Base-by-base conservation (phyloP, 140 eudicot species). In the Anethum foeniculum region DNA sequence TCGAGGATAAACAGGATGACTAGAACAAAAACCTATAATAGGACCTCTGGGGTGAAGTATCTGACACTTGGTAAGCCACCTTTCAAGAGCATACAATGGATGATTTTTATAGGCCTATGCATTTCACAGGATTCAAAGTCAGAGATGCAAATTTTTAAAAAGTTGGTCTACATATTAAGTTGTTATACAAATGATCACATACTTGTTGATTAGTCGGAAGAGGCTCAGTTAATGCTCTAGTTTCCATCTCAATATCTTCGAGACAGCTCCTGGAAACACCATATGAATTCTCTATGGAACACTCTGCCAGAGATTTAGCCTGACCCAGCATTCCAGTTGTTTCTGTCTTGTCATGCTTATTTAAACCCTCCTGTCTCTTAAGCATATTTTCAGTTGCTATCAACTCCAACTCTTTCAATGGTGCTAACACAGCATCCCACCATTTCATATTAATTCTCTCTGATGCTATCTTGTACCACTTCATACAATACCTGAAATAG, bases 151-250 rank as follows among this genome's bases (percentile, higher is more conserved):
- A n/a, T 46, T 44, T 56, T n/a, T 82, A 52, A 72, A 7, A 44
- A n/a, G 12, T 8, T 52, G 47, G 49, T 51, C 5, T 56, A 64
- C 34, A 19, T 34, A 68, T 51, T 39, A 51, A 41, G 4, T n/a
- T 39, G 30, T 65, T 54, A 85, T 34, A 25, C 58, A 54, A 65
- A 80, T 47, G 52, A 73, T 44, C 82, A 16, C 67, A 92, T 58
- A 92, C 98, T 89, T 90, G 97, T 85, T 94, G 98, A 92, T 92
- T 94, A 71, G 96, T 94, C 73, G 98, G 98, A 85, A 94, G 98
- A 77, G 98, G 98, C 78, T 94, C 97, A 3, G 98, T 94, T 69
- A 94, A 86, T 77, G 97, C 97, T 85, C 92, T 90, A 44, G 97
- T 94, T 82, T 90, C 95, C 82, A 94, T 83, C 88, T 94, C 98